Conservation (phyloP, 148 eudicot genomes). For the Silene uniflora region DNA sequence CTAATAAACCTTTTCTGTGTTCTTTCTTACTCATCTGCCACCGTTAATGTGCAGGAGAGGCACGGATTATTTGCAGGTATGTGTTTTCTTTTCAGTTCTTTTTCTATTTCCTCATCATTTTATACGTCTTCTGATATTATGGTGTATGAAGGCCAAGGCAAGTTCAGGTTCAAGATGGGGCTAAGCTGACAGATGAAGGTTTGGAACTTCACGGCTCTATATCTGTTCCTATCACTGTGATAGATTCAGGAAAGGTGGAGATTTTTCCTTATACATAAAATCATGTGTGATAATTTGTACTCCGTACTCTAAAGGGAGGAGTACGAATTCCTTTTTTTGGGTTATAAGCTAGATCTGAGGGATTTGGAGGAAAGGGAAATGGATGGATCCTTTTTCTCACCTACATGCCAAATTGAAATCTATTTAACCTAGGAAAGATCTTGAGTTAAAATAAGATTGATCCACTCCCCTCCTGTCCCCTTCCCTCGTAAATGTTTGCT, state of each 20-base stretch:
- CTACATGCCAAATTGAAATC: too few relatives aligned
- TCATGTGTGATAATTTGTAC: neutral
- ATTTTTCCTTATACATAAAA: neutral
- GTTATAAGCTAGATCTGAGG: too few relatives aligned
- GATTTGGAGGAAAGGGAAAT: too few relatives aligned
- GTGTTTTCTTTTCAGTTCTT: neutral
- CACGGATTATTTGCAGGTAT: constrained; percentile 72
- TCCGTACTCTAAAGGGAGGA: neutral
- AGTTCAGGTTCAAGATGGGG: constrained; percentile 37
- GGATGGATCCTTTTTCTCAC: too few relatives aligned
- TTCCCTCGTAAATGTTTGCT: neutral
- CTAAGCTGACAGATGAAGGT: constrained; percentile 30
- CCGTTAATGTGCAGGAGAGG: constrained; percentile 42
- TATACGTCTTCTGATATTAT: constrained; percentile 13
- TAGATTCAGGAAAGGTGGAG: constrained; percentile 62
- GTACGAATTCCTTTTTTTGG: too few relatives aligned
- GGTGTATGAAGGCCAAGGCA: constrained; percentile 51
- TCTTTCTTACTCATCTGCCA: constrained; percentile 5
- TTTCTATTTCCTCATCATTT: neutral
- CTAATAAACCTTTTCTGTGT: neutral
- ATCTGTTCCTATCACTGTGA: constrained; percentile 47
- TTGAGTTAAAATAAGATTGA: too few relatives aligned
- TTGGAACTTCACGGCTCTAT: constrained; percentile 44
- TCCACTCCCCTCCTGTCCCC: too few relatives aligned
- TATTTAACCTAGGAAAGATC: too few relatives aligned